phyloP scores from a whole-genome alignment of 1,284 basidiomycete species.

The Athelia sp. region DNA sequence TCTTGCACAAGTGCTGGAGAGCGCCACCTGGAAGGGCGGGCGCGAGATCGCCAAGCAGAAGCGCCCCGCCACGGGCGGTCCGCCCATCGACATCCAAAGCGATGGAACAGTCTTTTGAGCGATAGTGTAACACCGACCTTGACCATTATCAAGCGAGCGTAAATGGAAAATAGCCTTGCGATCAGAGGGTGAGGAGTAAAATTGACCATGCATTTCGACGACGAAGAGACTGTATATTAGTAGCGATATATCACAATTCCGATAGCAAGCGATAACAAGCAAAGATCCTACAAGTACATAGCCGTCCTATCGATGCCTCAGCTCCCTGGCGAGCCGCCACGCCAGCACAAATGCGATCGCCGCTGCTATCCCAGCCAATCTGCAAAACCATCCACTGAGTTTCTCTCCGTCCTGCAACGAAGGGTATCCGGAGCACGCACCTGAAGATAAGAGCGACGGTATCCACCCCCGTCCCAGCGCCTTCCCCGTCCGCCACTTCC shows the following conservation, averaged over 20 bases:
- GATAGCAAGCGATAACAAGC: not conserved
- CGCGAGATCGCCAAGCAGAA: slow-evolving; percentile 84
- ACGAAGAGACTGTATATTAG: not conserved
- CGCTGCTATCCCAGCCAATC: slow-evolving; percentile 73
- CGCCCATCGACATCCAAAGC: slow-evolving; percentile 84
- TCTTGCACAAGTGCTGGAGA: slow-evolving; percentile 87
- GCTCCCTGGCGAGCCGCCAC: slow-evolving; percentile 58
- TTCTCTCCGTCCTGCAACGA: not conserved
- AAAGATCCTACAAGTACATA: slow-evolving; percentile 10
- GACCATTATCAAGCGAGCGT: not conserved
- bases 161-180: too few species aligned
- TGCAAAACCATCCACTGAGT: slow-evolving; percentile 20
- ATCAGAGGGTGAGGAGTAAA: too few species aligned
- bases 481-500: slow-evolving; percentile 11
- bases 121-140: too few species aligned
- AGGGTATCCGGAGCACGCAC: slow-evolving; percentile 32
- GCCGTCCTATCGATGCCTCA: slow-evolving; percentile 39
- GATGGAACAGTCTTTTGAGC: slow-evolving; percentile 79
- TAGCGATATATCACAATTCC: not conserved
- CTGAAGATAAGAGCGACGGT: slow-evolving; percentile 77
- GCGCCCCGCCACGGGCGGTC: slow-evolving; percentile 72
- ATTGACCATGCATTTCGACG: too few species aligned
- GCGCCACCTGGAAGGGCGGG: slow-evolving; percentile 94
- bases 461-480: slow-evolving; percentile 32
- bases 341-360: slow-evolving; percentile 65